A percentile compares a stretch with the other conserved stretches of the same genome.
These are phyloP conservation scores for Podila verticillata DNA, from an alignment of 192 early-diverging fungal species.

Conservation along the genomic window DNA sequence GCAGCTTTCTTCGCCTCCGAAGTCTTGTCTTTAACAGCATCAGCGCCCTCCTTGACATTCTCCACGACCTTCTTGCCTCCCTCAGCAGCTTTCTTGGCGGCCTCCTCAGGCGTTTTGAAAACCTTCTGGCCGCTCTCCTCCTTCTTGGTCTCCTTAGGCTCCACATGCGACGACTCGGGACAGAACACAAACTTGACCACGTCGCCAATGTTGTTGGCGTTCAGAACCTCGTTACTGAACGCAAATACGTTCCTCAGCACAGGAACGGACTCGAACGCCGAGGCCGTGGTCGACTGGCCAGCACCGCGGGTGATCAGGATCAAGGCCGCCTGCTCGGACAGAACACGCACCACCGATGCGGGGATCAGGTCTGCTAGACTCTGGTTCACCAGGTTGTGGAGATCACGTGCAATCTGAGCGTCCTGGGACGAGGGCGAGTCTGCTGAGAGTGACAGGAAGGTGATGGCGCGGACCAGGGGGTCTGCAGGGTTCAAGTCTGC, in stretches of 20 bases:
- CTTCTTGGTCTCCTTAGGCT: neutral
- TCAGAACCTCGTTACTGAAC: conserved; percentile 24
- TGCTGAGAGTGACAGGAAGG: conserved; percentile 13
- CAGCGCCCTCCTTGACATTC: neutral
- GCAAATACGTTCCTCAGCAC: conserved; percentile 24
- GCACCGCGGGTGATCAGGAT: conserved; percentile 20
- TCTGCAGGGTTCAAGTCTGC: conserved; percentile 21
- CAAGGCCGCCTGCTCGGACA: conserved; percentile 11
- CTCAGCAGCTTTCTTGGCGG: neutral
- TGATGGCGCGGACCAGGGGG: conserved; percentile 7
- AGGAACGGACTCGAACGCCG: conserved; percentile 2
- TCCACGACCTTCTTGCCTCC: neutral
- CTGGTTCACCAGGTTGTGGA: conserved; percentile 1
- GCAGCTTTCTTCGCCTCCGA: neutral
- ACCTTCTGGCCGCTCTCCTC: neutral
- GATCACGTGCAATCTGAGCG: conserved; percentile 12
- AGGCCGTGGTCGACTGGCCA: neutral
- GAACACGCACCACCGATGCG: neutral
- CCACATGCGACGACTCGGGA: neutral
- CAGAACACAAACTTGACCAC: conserved; percentile 32
- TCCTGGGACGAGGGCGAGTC: neutral
- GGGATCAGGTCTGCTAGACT: conserved; percentile 1
- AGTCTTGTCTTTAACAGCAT: neutral
- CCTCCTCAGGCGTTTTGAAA: neutral
- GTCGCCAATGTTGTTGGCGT: conserved; percentile 13